phyloP scores from a whole-genome alignment of 352 stramenopile species.

The Phytopythium boreale region DNA sequence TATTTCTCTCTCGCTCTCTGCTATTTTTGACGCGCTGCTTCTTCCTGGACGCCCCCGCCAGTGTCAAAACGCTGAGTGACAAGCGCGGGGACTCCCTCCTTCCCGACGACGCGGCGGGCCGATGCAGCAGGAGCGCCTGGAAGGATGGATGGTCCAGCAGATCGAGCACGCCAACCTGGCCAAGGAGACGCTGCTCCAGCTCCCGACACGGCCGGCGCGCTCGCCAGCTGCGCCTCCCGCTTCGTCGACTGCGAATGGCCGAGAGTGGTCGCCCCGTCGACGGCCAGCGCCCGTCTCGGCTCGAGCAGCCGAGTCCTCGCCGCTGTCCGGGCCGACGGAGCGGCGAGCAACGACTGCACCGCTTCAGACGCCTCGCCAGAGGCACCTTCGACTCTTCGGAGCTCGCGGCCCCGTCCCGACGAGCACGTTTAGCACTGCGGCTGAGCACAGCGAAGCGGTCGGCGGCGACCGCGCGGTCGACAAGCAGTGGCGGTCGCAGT shows the following conservation, averaged over 20 bases:
- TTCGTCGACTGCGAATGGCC: slow-evolving; percentile 1
- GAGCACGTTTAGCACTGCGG: too few species aligned
- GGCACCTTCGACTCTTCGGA: background rate
- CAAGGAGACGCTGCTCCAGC: slow-evolving; percentile 61
- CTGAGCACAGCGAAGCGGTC: background rate
- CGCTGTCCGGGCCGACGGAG: background rate
- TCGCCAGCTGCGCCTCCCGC: background rate
- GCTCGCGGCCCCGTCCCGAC: too few species aligned
- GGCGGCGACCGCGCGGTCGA: slow-evolving; percentile 17
- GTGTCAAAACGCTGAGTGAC: too few species aligned
- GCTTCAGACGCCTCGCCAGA: slow-evolving; percentile 1
- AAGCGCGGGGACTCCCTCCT: too few species aligned
- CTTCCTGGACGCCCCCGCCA: background rate
- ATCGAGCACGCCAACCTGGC: slow-evolving; percentile 64
- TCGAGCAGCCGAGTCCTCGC: background rate
- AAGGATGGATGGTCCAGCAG: slow-evolving; percentile 78
- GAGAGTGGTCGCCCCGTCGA: background rate
- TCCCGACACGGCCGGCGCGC: slow-evolving; percentile 21
- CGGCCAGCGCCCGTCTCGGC: background rate
- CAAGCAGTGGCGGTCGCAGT: slow-evolving; percentile 45
- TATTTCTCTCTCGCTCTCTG: background rate
- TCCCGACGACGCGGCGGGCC: background rate
- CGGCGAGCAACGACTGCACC: background rate
- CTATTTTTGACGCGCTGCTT: background rate
- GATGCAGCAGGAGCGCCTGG: slow-evolving; percentile 68